Evolutionary conservation across 2,329 filamentous ascomycete species (phyloP).

Genomic region (Scedosporium boydii): DNA sequence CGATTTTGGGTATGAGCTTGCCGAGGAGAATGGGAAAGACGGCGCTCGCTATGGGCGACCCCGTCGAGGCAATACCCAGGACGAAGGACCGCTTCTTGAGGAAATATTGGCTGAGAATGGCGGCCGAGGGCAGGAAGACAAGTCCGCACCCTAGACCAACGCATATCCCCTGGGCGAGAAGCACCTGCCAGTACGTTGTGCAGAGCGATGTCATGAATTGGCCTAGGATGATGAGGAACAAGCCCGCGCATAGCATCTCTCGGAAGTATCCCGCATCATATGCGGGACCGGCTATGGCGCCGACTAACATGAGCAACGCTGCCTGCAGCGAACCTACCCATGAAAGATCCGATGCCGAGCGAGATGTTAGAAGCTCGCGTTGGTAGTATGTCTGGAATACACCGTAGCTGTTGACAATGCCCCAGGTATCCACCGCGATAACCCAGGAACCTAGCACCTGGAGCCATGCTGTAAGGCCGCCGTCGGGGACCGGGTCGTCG

Average conservation of each 20-base stretch:
- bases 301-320: conserved; percentile 29
- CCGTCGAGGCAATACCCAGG: conserved; percentile 22
- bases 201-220: conserved; percentile 36
- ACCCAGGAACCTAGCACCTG: conserved; percentile 76
- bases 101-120: conserved; percentile 32
- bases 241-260: conserved; percentile 23
- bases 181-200: conserved; percentile 31
- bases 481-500: conserved; percentile 65
- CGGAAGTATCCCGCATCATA: conserved; percentile 33
- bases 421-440: conserved; percentile 13
- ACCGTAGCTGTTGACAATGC: conserved; percentile 33
- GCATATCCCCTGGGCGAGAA: conserved; percentile 29
- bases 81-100: conserved; percentile 19
- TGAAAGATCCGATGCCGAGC: conserved; percentile 29
- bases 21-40: conserved; percentile 25
- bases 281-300: conserved; percentile 28
- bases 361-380: conserved; percentile 19
- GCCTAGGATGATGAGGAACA: conserved; percentile 26
- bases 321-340: conserved; percentile 35
- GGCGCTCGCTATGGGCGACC: conserved; percentile 30
- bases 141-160: conserved; percentile 26
- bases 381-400: conserved; percentile 37
- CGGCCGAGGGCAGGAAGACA: conserved; percentile 24
- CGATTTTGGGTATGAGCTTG: conserved; percentile 35
- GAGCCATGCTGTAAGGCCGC: conserved; percentile 69